Base-by-base conservation (phyloP, 768 basidiomycete genomes). In the Auriscalpium vulgare region DNA sequence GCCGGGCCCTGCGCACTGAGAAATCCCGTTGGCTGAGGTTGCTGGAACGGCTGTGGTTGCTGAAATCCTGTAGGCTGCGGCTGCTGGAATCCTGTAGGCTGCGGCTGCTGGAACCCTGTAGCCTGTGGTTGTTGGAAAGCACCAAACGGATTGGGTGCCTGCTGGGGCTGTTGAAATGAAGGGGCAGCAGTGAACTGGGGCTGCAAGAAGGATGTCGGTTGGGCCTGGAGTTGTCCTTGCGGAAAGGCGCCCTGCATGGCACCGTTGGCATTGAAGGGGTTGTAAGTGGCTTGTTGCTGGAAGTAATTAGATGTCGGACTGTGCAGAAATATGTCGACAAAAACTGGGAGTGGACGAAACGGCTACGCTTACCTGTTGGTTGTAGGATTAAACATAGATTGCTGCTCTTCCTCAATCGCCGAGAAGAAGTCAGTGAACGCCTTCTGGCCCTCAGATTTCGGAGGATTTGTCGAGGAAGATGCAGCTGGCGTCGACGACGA, bases 341-440 rank as follows among this genome's bases (percentile, higher is more conserved):
- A 5, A 16, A 21, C 21, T 2, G 37, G 40, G 45, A 21, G 10
- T 40, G 9, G 17, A 10, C 29, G 16, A 53, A 5, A 21, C 47
- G 45, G 19, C 46, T 7, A 49, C 71, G 29, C 29, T 29, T 59
- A 83, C 85, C 80, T 83, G 64, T 77, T 76, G 7, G 78, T 77
- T 58, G 81, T 77, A 8, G 85, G 80, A 58, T 83, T 83, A 67
- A 85, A 85, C 75, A 82, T 82, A n/a, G 80, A 75, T 9, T 83
- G 77, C 65, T 90, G 86, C 55, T 87, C 84, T 53, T 81, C 78
- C 67, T 97, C 94, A 61, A 99, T 95, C 6, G 89, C 81, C 29
- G 76, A 71, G 71, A 99, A 97, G 75, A 99, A 94, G 70, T 98
- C 95, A 17, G 82, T 71, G 54, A 85, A 74, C 36, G 77, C 78